Conservation (phyloP, 2,329 filamentous ascomycete genomes). For the Claviceps spartinae region DNA sequence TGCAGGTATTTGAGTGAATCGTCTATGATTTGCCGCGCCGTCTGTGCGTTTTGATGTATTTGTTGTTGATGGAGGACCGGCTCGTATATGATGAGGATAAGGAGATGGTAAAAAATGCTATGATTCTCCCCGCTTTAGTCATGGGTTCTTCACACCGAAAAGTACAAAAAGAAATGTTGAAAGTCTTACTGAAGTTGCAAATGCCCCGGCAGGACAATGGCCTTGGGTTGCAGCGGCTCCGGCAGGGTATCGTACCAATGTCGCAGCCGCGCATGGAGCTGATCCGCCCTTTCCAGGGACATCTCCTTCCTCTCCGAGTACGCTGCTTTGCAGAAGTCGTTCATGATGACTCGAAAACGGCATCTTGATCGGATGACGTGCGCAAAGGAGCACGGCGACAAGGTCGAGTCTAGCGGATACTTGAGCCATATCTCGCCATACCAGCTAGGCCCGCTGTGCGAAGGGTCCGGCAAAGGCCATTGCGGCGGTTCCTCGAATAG, state of each 20-base stretch:
- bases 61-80: conserved; percentile 9
- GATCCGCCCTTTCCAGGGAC: conserved; percentile 11
- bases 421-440: conserved; percentile 24
- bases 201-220: conserved; percentile 20
- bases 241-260: conserved; percentile 18
- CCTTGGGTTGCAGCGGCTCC: conserved; percentile 12
- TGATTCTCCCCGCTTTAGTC: background rate
- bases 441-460: conserved; percentile 10
- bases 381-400: conserved; percentile 14
- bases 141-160: background rate
- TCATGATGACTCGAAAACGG: conserved; percentile 21
- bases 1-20: conserved; percentile 11
- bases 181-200: conserved; percentile 22
- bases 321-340: conserved; percentile 13
- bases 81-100: conserved; percentile 15
- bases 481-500: conserved; percentile 16
- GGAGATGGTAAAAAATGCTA: conserved; percentile 14
- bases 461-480: conserved; percentile 17
- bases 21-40: conserved; percentile 10
- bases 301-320: conserved; percentile 8
- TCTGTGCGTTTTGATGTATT: background rate
- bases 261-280: conserved; percentile 10
- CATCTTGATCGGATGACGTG: conserved; percentile 16
- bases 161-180: background rate
- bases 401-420: conserved; percentile 17